Base-by-base conservation (phyloP, 2,329 filamentous ascomycete species). In the Orbilia ellipsospora region DNA sequence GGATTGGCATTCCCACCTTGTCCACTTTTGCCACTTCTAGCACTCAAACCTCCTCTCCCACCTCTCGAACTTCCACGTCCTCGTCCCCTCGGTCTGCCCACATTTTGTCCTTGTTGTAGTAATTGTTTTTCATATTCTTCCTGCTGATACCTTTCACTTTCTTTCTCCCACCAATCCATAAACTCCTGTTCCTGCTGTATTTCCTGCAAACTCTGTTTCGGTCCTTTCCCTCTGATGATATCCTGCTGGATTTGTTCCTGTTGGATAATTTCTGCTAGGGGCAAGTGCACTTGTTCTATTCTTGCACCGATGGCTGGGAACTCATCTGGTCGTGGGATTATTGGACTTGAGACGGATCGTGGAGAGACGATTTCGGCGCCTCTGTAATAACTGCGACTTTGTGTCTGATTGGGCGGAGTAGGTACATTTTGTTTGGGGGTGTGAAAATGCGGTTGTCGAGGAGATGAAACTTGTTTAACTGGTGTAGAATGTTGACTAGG, bases 171-270 rank as follows among this genome's bases (percentile, higher is more conserved):
- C 93, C 94, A 97, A 81, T 96, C 90, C 81, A 97, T 92, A 81
- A 99, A 99, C 61, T 93, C 93, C 81, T 99, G 95, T 82, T 99
- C 95, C 78, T 95, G 89, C 81, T 99, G 95, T 73, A 99, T 99
- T 77, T 98, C 95, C 80, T 96, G 90, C 31, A 99, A 84, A 77
- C 92, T 95, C 67, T 94, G 88, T 83, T 96, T 97, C 1, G 93
- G 92, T 10, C 90, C 90, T 0, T 93, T 92, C 81, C 97, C 94
- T 63, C 89, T 90, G 75, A 96, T 89, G 16, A 88, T 87, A 69
- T 93, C 89, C 80, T 96, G 95, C 81, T 97, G 94, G 7, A 88
- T 88, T 81, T 90, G 89, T 82, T 99, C 93, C 80, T 96, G 89
- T 6, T 90, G 89, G 13, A 98, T 90, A 69, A 99, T 99, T 78